A percentile compares a stretch with the other conserved stretches of the same genome.
These are phyloP conservation scores for Saccharum hybrid DNA, from an alignment of 202 grass and related monocot genomes.

Conservation along the genomic window DNA sequence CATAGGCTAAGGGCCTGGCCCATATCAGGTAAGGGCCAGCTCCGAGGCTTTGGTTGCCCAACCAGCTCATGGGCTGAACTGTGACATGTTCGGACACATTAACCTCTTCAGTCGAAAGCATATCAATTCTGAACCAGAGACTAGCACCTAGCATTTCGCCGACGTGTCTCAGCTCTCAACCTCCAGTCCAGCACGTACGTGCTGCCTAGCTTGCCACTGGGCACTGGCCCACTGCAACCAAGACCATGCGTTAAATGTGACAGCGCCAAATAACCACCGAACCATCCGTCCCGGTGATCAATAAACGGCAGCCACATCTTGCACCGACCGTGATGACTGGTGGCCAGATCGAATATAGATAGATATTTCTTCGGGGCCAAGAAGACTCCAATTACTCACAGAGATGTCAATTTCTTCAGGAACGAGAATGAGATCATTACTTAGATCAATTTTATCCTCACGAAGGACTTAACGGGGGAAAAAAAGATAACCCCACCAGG, in stretches of 20 bases:
- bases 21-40: not conserved
- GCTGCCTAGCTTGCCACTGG: not conserved
- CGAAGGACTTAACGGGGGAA: no score
- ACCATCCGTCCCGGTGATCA: not conserved
- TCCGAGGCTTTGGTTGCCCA: not conserved
- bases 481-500: no score
- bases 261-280: conserved; percentile 8
- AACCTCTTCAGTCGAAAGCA: not conserved
- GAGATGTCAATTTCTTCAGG: no score
- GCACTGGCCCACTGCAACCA: not conserved
- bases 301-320: not conserved
- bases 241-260: not conserved
- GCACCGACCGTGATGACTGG: no score
- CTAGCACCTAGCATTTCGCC: not conserved
- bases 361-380: no score
- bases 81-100: not conserved
- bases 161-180: conserved; percentile 8
- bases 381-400: no score
- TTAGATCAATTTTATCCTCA: no score
- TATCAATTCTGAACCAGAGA: not conserved
- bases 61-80: not conserved
- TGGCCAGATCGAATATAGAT: no score
- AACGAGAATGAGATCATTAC: no score
- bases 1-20: not conserved
- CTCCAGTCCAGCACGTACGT: not conserved